These are phyloP conservation scores for Colletotrichum filicis DNA, from an alignment of 2,329 filamentous ascomycete species.

Conservation along the genomic window DNA sequence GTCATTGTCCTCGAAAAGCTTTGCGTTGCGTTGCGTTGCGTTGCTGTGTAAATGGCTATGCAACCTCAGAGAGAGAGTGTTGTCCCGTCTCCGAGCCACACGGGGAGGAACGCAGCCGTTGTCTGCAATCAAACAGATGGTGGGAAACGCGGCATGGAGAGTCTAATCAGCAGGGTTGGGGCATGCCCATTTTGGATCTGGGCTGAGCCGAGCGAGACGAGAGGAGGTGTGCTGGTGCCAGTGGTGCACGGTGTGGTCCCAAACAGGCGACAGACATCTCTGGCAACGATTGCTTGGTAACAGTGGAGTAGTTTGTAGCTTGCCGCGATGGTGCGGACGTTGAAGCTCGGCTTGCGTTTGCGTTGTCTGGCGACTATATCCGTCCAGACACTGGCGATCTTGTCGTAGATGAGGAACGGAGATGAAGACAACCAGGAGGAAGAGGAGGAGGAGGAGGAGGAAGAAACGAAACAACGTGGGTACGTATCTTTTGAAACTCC, in stretches of 20 bases:
- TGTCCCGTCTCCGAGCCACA: constrained; percentile 1
- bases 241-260: not conserved
- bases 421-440: not conserved
- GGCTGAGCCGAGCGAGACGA: not conserved
- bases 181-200: not conserved
- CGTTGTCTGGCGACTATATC: not conserved
- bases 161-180: not conserved
- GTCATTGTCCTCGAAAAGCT: not conserved
- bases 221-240: too few relatives aligned
- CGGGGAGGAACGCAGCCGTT: constrained; percentile 6
- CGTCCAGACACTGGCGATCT: not conserved
- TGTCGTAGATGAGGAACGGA: not conserved
- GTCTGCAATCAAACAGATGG: not conserved
- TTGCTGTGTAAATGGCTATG: not conserved
- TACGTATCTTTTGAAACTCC: not conserved
- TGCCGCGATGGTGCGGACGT: too few relatives aligned
- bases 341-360: too few relatives aligned
- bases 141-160: not conserved
- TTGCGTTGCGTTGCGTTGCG: not conserved
- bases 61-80: not conserved
- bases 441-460: not conserved
- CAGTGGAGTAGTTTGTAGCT: too few relatives aligned
- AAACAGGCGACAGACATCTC: too few relatives aligned
- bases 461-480: not conserved
- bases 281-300: too few relatives aligned